phyloP scores from a whole-genome alignment of 495 filamentous ascomycete species.

The Tuber umbilicatum region DNA sequence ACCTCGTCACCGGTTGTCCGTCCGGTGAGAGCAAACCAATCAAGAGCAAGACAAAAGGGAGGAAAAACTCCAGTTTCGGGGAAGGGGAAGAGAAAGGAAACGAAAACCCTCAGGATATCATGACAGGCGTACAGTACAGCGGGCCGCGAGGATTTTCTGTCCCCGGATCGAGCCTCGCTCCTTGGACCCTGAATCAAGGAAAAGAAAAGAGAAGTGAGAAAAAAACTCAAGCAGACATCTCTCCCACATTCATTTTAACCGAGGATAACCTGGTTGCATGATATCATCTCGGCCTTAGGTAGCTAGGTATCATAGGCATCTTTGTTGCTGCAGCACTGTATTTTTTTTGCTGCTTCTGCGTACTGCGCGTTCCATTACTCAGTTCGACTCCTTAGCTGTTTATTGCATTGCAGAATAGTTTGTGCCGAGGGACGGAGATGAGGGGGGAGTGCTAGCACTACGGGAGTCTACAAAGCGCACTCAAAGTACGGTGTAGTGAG shows the following conservation, averaged over 20 bases:
- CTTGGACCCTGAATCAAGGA: background rate
- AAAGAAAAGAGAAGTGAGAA: background rate
- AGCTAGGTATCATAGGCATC: no score
- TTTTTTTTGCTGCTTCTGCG: background rate
- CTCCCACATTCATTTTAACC: background rate
- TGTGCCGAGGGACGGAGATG: background rate
- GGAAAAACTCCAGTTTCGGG: no score
- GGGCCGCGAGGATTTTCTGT: background rate
- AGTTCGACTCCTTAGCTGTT: background rate
- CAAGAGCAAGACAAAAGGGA: background rate
- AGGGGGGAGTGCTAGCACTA: background rate
- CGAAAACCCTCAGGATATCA: background rate
- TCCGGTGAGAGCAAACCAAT: background rate
- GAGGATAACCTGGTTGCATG: background rate
- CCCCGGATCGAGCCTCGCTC: no score
- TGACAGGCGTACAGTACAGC: background rate
- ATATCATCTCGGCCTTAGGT: background rate
- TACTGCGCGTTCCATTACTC: background rate
- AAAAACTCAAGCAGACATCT: background rate
- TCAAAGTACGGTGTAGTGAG: no score
- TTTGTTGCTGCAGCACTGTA: no score
- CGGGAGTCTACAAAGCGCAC: background rate
- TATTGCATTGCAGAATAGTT: background rate
- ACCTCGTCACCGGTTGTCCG: background rate
- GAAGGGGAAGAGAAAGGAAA: background rate